Percentiles rank a stretch among this genome's conserved stretches.
These are phyloP conservation scores for Teratosphaeriaceae sp. DNA, from an alignment of 2,329 filamentous ascomycete species.

Conservation along the genomic window DNA sequence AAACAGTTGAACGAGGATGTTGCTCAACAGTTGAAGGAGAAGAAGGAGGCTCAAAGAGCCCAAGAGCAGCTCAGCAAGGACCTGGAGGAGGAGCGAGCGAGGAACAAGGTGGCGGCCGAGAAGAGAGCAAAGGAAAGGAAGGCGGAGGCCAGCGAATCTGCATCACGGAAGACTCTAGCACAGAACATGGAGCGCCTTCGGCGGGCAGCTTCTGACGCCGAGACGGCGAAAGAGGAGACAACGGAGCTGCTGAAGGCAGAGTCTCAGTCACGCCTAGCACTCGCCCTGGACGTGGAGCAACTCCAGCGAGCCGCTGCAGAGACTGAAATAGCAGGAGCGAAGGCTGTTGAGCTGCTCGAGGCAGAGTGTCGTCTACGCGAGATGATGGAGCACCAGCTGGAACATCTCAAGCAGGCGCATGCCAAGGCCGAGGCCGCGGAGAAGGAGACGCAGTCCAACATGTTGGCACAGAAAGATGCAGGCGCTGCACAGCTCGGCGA, in stretches of 20 bases:
- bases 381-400: background rate
- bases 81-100: constrained; percentile 18
- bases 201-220: constrained; percentile 3
- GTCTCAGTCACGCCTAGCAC: too few relatives aligned
- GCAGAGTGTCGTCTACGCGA: too few relatives aligned
- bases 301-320: too few relatives aligned
- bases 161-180: too few relatives aligned
- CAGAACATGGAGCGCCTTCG: constrained; percentile 8
- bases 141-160: constrained; percentile 1
- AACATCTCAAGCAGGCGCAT: background rate
- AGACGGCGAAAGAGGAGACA: constrained; percentile 7
- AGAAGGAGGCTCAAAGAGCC: constrained; percentile 17
- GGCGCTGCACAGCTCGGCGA: background rate
- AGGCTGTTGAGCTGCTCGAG: too few relatives aligned
- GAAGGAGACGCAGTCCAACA: constrained; percentile 8
- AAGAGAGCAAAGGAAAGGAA: background rate
- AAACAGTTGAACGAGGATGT: constrained; percentile 27
- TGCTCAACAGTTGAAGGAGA: constrained; percentile 23
- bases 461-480: too few relatives aligned
- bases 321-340: too few relatives aligned
- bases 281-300: too few relatives aligned
- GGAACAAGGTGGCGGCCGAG: constrained; percentile 2
- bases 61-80: constrained; percentile 18
- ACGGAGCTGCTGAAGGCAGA: too few relatives aligned
- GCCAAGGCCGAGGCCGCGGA: background rate